These are phyloP conservation scores for Crucibulum laeve DNA, from an alignment of 768 basidiomycete genomes.

Conservation along the genomic window DNA sequence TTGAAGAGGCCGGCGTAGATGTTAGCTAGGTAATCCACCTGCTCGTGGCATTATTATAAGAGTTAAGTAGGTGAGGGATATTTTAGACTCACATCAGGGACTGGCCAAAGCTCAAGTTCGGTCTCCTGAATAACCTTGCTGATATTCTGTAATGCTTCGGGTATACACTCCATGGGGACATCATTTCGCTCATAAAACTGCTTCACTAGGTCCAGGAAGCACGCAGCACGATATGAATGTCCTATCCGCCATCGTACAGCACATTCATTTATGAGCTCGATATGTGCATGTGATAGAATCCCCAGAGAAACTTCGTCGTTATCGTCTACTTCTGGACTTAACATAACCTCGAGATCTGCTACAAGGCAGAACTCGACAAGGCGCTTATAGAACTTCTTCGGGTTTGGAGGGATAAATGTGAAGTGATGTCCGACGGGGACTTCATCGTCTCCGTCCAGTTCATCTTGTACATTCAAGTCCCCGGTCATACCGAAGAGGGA, in stretches of 20 bases:
- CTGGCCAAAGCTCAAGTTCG: constrained; percentile 73
- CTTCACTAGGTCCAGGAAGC: constrained; percentile 83
- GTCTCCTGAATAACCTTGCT: constrained; percentile 67
- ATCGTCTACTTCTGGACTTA: constrained; percentile 86
- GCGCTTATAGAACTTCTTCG: constrained; percentile 79
- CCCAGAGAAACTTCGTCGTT: constrained; percentile 94
- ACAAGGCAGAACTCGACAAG: constrained; percentile 81
- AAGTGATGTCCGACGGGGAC: constrained; percentile 72
- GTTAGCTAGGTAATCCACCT: constrained; percentile 67
- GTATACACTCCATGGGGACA: constrained; percentile 92
- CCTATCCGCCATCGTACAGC: constrained; percentile 88
- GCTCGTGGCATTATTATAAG: constrained; percentile 6
- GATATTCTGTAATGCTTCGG: constrained; percentile 79
- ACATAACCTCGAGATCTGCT: constrained; percentile 85
- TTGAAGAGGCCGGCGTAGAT: constrained; percentile 78
- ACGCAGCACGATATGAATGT: constrained; percentile 69
- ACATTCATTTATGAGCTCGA: constrained; percentile 84
- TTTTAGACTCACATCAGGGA: constrained; percentile 65
- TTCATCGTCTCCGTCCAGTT: constrained; percentile 59
- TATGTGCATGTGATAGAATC: constrained; percentile 75
- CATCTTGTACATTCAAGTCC: constrained; percentile 27
- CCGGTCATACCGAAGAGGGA: constrained; percentile 42
- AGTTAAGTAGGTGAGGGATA: constrained; percentile 7
- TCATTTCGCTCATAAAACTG: constrained; percentile 85
- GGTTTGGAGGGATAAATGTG: constrained; percentile 88